Base-by-base conservation (phyloP, 2,329 filamentous ascomycete species). In the Botrytis tulipae region DNA sequence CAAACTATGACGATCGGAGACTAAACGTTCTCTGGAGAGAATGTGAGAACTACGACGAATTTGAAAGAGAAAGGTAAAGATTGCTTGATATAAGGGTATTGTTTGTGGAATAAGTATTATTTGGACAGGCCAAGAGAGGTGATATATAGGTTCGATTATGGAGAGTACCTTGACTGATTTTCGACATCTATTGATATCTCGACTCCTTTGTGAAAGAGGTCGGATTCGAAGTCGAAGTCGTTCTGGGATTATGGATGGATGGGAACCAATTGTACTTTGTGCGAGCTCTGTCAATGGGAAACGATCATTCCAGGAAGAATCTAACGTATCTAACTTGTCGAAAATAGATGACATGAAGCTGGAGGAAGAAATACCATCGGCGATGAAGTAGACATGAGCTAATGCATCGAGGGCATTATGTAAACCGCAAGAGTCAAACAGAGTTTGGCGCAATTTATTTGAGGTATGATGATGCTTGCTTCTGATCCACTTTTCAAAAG, bases 261-360 rank as follows among this genome's bases (percentile, higher is more conserved):
- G 78, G 0, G 79, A 80, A 8, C 84, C 86, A 80, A 94, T 94
- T 0, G 92, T 90, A 73, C 91, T 90, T 73, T 94, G 92, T 0
- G 92, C 90, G 2, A 94, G 83, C 76, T 95, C 93, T 0, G 92
- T 96, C 42, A 98, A 84, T 0, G 92, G 86, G 79, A 95, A 97
- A 32, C 90, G 89, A 80, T 98, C 94, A 75, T 91, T 91, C 95
- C 94, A 98, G 51, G 83, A 84, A 9, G 79, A 82, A 80, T 84
- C 86, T 25, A 86, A 78, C 2, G 83, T 85, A 77, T 96, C 92
- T 62, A 98, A 87, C 67, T 92, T 90, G 72, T 91, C 88, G 79
- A 97, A 97, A 1, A 98, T 82, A 20, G 87, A 87, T 40, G 86
- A 86, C 20, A 91, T 88, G 77, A 97, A 91, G 0, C 84, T 82